Evolutionary conservation across 2,329 filamentous ascomycete genomes (phyloP).

Genomic region (Arachnopeziza araneosa): DNA sequence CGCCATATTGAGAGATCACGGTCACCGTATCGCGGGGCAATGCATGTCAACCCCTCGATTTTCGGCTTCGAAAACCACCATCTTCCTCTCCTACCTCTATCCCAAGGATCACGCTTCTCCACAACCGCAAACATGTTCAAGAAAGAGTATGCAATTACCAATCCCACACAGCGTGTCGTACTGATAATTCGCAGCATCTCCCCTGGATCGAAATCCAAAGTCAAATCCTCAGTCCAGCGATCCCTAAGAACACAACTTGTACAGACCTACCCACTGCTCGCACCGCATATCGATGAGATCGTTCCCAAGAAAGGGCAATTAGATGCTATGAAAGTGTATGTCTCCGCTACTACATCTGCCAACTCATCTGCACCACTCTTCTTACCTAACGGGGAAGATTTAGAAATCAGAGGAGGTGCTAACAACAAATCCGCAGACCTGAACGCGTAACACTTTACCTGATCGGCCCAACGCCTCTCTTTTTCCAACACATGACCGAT

Average conservation of each 20-base stretch:
- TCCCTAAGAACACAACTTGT: conserved; percentile 76
- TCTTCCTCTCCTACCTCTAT: conserved; percentile 1
- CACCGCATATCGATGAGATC: conserved; percentile 86
- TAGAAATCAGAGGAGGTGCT: neutral
- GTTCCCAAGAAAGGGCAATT: conserved; percentile 92
- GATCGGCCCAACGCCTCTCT: conserved; percentile 70
- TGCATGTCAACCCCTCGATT: neutral
- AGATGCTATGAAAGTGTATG: conserved; percentile 78
- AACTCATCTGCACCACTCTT: neutral
- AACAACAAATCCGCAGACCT: conserved; percentile 45
- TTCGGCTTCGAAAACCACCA: neutral
- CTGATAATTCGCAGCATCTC: conserved; percentile 42
- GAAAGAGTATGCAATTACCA: conserved; percentile 64
- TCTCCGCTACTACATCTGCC: conserved; percentile 2
- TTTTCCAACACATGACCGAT: conserved; percentile 77
- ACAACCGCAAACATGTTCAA: conserved; percentile 67
- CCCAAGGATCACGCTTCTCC: neutral
- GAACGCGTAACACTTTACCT: conserved; percentile 88
- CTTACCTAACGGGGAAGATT: too few relatives aligned
- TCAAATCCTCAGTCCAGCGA: conserved; percentile 94
- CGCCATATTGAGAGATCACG: neutral
- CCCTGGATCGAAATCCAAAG: conserved; percentile 81
- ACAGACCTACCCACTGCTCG: conserved; percentile 78
- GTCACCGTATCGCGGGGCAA: neutral
- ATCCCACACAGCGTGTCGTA: too few relatives aligned